Evolutionary conservation across 2,329 filamentous ascomycete genomes (phyloP).

Genomic region (Microcyclosporella mali): DNA sequence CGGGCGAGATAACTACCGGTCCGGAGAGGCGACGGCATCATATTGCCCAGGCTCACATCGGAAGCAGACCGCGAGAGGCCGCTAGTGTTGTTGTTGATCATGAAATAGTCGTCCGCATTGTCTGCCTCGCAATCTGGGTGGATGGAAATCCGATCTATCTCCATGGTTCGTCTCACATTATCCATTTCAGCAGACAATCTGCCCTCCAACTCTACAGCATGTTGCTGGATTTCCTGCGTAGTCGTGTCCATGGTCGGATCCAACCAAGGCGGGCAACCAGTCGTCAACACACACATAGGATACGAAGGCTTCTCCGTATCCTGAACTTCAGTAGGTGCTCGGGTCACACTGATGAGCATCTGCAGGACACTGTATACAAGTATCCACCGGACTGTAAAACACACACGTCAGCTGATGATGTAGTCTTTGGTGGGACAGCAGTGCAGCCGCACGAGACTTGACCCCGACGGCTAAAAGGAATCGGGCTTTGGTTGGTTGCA

Average conservation of each 20-base stretch:
- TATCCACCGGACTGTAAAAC: conserved; percentile 59
- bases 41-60: conserved; percentile 12
- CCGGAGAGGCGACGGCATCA: conserved; percentile 15
- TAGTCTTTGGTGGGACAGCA: too few relatives aligned
- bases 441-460: too few relatives aligned
- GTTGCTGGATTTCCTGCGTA: neutral
- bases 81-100: conserved; percentile 7
- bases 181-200: conserved; percentile 8
- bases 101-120: conserved; percentile 33
- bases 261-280: conserved; percentile 37
- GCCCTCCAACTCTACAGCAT: conserved; percentile 1
- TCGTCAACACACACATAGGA: conserved; percentile 46
- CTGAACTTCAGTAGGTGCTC: conserved; percentile 55
- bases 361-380: conserved; percentile 68
- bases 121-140: conserved; percentile 44
- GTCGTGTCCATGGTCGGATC: conserved; percentile 1
- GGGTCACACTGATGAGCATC: conserved; percentile 59
- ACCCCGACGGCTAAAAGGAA: too few relatives aligned
- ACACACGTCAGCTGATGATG: too few relatives aligned
- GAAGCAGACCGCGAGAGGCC: conserved; percentile 17
- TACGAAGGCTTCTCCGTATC: conserved; percentile 55
- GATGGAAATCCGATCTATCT: conserved; percentile 30
- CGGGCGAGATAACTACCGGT: conserved; percentile 23
- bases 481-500: too few relatives aligned
- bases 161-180: conserved; percentile 10